Base-by-base conservation (phyloP, 2,329 filamentous ascomycete genomes). In the Pestalotiopsis sp. region DNA sequence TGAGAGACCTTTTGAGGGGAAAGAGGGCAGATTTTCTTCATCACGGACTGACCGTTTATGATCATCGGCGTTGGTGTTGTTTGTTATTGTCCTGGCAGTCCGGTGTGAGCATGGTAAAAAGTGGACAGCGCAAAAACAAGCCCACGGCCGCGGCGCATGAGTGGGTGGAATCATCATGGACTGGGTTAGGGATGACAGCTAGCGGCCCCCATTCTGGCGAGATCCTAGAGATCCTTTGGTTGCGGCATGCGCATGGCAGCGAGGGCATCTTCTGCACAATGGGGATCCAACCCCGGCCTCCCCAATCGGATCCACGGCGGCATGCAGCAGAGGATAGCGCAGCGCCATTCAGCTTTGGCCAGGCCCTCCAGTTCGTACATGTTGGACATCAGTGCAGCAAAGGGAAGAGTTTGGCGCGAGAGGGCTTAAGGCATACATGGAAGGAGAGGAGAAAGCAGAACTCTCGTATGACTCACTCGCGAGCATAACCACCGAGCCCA, bases 341-440 rank as follows among this genome's bases (percentile, higher is more conserved):
- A 59, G 41, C 52, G 36, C 68, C 68, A 69, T 58, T 67, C 68
- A 67, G 59, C 56, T 61, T 31, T 12, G 61, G 27, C 64, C 65
- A 64, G 64, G 64, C 63, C 65, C n/a, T 65, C 20, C 52, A 49
- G 58, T 52, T 49, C 65, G 61, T 60, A 61, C 68, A 73, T 62
- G 72, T 77, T 77, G 74, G 75, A 75, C 75, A 77, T 73, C 75
- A 76, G 72, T 73, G 75, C 75, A 76, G 73, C 71, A 73, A 65
- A n/a, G 20, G 45, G 45, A 71, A 59, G 45, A 66, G 27, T 41
- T 25, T 41, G 64, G 25, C 17, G 45, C 4, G 20, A 64, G 20
- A 64, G 41, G 41, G 39, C 64, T 31, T 67, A 66, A 60, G 65
- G 66, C 66, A 71, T 63, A 57, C 58, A 67, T 63, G 58, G 36